Base-by-base conservation (phyloP, 495 filamentous ascomycete genomes). In the Aspergillus hancockii region DNA sequence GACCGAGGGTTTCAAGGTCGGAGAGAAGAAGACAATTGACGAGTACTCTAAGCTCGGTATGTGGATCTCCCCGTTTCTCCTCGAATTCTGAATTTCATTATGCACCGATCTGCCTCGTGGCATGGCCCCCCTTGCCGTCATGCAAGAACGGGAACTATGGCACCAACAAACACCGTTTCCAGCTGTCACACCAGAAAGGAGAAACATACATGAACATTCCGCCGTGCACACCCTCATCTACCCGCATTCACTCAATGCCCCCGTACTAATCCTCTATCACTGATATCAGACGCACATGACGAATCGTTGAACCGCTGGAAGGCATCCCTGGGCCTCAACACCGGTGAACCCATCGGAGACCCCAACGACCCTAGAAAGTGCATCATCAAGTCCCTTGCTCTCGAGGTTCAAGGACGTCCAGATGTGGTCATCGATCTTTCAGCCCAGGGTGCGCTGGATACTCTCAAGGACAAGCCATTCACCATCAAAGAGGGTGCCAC, bases 221-320 rank as follows among this genome's bases (percentile, higher is more conserved):
- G 21, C 10, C 34, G 41, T 45, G 6, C 19, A 43, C 36, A 8
- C 23, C n/a, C 8, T 25, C n/a, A n/a, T 38, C 19, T 4, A 23
- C 8, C 9, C 8, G 19, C 54, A 38, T 28, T 3, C 9, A 22
- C 21, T 32, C 58, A 52, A 52, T 54, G 34, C 30, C 36, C 38
- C 55, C 45, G 31, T 18, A 49, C 55, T 61, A 51, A 66, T 18
- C 36, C 30, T 60, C 46, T 22, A 40, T 21, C 16, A 40, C 52
- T 52, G 55, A 41, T 43, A 18, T 49, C 55, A 73, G 86, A 89
- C 68, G 74, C 81, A 61, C 79, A 89, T 63, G 94, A 98, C 75
- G 93, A 98, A 72, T 92, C 93, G 60, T 86, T 98, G 68, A 88
- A 93, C 73, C 90, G 93, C 62, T 98, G 94, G 90, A 98, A 98